A percentile compares a stretch with the other conserved stretches of the same genome.
These are phyloP conservation scores for Diaporthe helianthi DNA, from an alignment of 2,329 filamentous ascomycete genomes.

Conservation along the genomic window DNA sequence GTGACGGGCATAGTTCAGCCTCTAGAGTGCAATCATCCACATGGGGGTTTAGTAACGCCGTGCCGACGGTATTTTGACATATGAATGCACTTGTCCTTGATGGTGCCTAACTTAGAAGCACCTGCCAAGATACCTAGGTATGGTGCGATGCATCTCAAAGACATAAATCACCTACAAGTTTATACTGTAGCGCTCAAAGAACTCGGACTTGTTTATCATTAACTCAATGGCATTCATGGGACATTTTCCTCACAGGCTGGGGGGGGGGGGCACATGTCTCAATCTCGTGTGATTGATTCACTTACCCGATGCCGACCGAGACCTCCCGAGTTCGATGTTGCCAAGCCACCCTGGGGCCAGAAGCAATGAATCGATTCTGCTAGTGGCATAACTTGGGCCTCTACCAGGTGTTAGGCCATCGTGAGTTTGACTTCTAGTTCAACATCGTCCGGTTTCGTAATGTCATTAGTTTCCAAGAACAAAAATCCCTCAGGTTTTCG, in stretches of 20 bases:
- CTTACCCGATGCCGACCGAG: background rate
- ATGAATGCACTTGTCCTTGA: too few species aligned
- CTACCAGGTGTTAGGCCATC: background rate
- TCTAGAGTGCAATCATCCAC: background rate
- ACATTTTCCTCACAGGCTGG: too few species aligned
- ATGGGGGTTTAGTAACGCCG: background rate
- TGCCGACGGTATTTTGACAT: background rate
- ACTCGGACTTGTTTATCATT: background rate
- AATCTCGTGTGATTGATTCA: background rate
- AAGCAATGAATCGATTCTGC: background rate
- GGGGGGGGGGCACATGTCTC: background rate
- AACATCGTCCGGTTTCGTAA: background rate
- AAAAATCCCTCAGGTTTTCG: background rate
- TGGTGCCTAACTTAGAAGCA: background rate
- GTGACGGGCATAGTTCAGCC: background rate
- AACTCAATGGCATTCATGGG: background rate
- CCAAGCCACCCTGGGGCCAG: too few species aligned
- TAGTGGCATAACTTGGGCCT: background rate
- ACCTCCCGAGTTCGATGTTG: too few species aligned
- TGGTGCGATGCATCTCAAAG: background rate
- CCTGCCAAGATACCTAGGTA: background rate
- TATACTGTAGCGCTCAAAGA: background rate
- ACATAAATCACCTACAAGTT: background rate
- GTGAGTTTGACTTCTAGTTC: background rate
- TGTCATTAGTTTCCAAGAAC: background rate